Base-by-base conservation (phyloP, 2,329 filamentous ascomycete species). In the Pyrenophora teres region DNA sequence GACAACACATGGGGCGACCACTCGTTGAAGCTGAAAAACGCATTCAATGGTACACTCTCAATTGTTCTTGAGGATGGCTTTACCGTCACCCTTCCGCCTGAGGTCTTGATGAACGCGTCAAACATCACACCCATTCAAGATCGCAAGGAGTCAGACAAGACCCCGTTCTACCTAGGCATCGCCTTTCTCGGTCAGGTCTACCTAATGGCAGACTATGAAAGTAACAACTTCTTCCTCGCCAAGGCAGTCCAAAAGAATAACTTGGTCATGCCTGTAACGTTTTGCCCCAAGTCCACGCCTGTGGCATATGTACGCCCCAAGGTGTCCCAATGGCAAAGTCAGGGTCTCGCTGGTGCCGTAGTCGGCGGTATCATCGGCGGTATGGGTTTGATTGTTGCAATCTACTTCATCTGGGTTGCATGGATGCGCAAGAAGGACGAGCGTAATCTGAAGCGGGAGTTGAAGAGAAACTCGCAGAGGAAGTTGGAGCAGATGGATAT, bases 141-240 rank as follows among this genome's bases (percentile, higher is more conserved):
- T 15, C 67, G 67, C 33, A 55, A 63, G 18, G 61, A 70, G 38
- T 51, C 64, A 8, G 64, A 64, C 21, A 60, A 63, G 5, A 48
- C 55, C 0, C 70, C 72, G 8, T 73, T 74, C 55, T 68, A 72
- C 40, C 71, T 78, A 45, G 72, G 71, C 18, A 57, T 71, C 35
- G 73, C 76, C 5, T 78, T 75, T 57, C 71, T 78, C 31, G 67
- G 64, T 12, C 73, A 77, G 51, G 66, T 77, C 48, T 78, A 78
- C 58, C 68, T 78, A 27, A 77, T 77, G 66, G 69, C 73, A 37
- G 74, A 77, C 57, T 78, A 71, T 58, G 75, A 77, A 40, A 55
- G 67, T 2, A 60, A 66, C 40, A 54, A 54, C 48, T 78, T 78
- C 63, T 76, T 71, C 59, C 73, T 78, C 44, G 75, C 76, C 2